These are phyloP conservation scores for Trichosporon inkin DNA, from an alignment of 1,284 basidiomycete genomes.

Conservation along the genomic window DNA sequence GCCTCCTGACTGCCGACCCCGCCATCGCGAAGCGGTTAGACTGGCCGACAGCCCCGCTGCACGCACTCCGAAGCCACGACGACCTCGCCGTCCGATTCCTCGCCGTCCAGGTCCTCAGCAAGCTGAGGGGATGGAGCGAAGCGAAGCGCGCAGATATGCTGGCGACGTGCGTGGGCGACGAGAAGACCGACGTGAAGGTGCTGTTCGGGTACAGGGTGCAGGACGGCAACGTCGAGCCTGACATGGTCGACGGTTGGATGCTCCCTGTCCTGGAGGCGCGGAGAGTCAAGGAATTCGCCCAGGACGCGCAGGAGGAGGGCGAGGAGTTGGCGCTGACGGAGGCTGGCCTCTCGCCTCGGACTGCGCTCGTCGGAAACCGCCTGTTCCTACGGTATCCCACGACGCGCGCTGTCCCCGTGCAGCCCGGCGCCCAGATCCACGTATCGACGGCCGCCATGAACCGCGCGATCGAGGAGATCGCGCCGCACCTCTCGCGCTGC, in stretches of 20 bases:
- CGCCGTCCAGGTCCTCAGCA: slow-evolving; percentile 69
- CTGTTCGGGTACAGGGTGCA: neutral
- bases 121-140: slow-evolving; percentile 73
- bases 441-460: slow-evolving; percentile 65
- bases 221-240: slow-evolving; percentile 23
- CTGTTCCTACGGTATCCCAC: slow-evolving; percentile 28
- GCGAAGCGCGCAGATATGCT: slow-evolving; percentile 62
- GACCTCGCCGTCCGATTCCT: slow-evolving; percentile 65
- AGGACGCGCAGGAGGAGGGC: neutral
- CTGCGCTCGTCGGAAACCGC: slow-evolving; percentile 23
- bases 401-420: slow-evolving; percentile 55
- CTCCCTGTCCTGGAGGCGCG: slow-evolving; percentile 64
- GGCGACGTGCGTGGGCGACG: slow-evolving; percentile 58
- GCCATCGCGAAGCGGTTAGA: slow-evolving; percentile 59
- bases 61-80: slow-evolving; percentile 50
- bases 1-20: slow-evolving; percentile 69
- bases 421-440: slow-evolving; percentile 47
- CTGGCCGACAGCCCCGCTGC: slow-evolving; percentile 63
- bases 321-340: slow-evolving; percentile 24
- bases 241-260: slow-evolving; percentile 69
- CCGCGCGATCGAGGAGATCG: slow-evolving; percentile 61
- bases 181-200: slow-evolving; percentile 52
- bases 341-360: slow-evolving; percentile 56
- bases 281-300: slow-evolving; percentile 52
- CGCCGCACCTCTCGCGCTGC: slow-evolving; percentile 63